These are phyloP conservation scores for Tricholomella constricta DNA, from an alignment of 768 basidiomycete species.

Conservation along the genomic window DNA sequence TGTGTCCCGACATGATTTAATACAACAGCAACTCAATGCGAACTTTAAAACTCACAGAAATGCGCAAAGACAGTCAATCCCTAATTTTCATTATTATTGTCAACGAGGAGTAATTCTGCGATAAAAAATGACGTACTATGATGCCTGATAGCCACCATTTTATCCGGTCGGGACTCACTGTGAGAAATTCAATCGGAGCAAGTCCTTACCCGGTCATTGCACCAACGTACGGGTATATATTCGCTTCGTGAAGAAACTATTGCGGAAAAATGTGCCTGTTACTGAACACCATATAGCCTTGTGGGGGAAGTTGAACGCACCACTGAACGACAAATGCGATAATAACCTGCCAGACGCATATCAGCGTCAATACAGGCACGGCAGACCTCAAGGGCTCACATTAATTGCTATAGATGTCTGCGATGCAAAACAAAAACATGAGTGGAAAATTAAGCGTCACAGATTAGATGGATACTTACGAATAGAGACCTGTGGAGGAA, in stretches of 20 bases:
- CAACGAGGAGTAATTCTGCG: not conserved
- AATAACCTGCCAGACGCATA: conserved; percentile 28
- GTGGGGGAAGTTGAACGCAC: conserved; percentile 23
- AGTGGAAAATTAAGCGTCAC: not conserved
- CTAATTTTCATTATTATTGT: conserved; percentile 10
- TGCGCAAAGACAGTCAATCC: conserved; percentile 39
- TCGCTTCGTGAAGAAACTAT: conserved; percentile 40
- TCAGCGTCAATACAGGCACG: not conserved
- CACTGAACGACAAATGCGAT: conserved; percentile 46
- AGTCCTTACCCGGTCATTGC: not conserved
- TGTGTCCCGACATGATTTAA: conserved; percentile 10
- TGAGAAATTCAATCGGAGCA: not conserved
- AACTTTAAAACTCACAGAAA: conserved; percentile 33
- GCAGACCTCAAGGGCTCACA: conserved; percentile 22
- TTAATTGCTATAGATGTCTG: conserved; percentile 41
- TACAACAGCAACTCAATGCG: not conserved
- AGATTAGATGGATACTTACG: conserved; percentile 23
- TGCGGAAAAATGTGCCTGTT: not conserved
- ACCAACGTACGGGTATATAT: conserved; percentile 39
- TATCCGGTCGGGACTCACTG: conserved; percentile 35
- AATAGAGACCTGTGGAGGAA: conserved; percentile 33
- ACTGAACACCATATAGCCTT: not conserved
- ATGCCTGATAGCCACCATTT: conserved; percentile 39
- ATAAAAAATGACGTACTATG: conserved; percentile 27
- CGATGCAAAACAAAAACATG: not conserved